These are phyloP conservation scores for Friedmanniomyces endolithicus DNA, from an alignment of 495 filamentous ascomycete genomes.

Conservation along the genomic window DNA sequence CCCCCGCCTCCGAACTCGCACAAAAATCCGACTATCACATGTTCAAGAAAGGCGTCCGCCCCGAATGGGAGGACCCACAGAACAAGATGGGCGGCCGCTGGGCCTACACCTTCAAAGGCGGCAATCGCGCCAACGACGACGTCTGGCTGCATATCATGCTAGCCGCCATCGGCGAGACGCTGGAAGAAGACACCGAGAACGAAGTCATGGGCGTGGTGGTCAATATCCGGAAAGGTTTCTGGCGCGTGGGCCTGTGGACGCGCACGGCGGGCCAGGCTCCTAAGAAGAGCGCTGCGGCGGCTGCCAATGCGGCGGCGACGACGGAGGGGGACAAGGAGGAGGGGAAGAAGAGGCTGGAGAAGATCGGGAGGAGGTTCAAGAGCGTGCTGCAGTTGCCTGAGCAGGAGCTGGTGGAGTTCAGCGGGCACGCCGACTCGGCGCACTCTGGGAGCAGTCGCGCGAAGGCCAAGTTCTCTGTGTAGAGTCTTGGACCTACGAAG, in stretches of 20 bases:
- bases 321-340: neutral
- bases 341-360: constrained; percentile 53
- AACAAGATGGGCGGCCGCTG: constrained; percentile 99
- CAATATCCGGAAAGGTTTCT: constrained; percentile 97
- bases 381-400: constrained; percentile 65
- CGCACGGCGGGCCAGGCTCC: constrained; percentile 75
- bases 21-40: constrained; percentile 99
- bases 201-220: constrained; percentile 99
- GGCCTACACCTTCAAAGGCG: constrained; percentile 93
- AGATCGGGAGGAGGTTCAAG: constrained; percentile 84
- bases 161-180: constrained; percentile 90
- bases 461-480: constrained; percentile 86
- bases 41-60: constrained; percentile 92
- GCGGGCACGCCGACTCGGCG: constrained; percentile 87
- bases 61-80: constrained; percentile 95
- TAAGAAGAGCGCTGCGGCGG: constrained; percentile 49
- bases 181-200: constrained; percentile 79
- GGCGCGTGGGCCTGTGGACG: constrained; percentile 87
- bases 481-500: constrained; percentile 18
- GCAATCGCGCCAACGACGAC: constrained; percentile 86
- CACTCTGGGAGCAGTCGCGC: constrained; percentile 86
- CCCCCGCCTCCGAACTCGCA: constrained; percentile 82
- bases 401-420: constrained; percentile 77
- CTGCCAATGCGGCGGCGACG: neutral
- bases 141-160: constrained; percentile 96